These are phyloP conservation scores for Cladosporium sp. DNA, from an alignment of 2,329 filamentous ascomycete genomes.

Conservation along the genomic window DNA sequence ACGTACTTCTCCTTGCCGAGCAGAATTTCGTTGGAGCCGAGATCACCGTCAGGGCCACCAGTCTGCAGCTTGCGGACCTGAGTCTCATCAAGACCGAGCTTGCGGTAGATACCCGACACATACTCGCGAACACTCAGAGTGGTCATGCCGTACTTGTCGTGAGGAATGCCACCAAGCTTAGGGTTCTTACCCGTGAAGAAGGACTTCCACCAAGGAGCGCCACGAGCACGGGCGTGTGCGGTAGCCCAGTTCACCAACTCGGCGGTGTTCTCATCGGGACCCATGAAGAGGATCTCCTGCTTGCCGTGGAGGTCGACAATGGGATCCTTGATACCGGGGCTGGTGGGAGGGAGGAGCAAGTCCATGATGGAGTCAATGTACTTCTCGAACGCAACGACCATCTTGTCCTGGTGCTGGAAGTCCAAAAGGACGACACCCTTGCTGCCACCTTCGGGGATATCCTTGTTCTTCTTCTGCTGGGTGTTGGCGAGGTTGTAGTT, in stretches of 20 bases:
- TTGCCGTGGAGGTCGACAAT: conserved; percentile 95
- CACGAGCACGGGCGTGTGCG: conserved; percentile 80
- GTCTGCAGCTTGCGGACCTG: conserved; percentile 94
- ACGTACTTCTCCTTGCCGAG: conserved; percentile 95
- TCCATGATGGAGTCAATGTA: conserved; percentile 99
- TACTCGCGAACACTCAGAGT: conserved; percentile 95
- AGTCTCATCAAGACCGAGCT: conserved; percentile 83
- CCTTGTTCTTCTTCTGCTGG: conserved; percentile 99
- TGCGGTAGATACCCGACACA: conserved; percentile 94
- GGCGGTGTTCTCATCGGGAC: conserved; percentile 97
- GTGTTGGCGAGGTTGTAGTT: conserved; percentile 98
- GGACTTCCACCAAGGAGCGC: conserved; percentile 98
- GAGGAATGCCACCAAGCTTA: conserved; percentile 82
- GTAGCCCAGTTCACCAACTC: conserved; percentile 99
- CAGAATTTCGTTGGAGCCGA: conserved; percentile 96
- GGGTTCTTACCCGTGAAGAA: conserved; percentile 99
- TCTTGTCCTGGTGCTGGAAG: conserved; percentile 90
- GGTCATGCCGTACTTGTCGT: conserved; percentile 97
- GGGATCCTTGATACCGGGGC: conserved; percentile 97
- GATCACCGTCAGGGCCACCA: conserved; percentile 91
- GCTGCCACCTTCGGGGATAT: conserved; percentile 96
- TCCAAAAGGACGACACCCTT: conserved; percentile 97
- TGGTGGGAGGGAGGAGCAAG: conserved; percentile 82
- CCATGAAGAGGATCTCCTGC: conserved; percentile 97
- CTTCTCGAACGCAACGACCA: conserved; percentile 92